Conservation (phyloP, 1,284 basidiomycete genomes). For the Salmacisia buchloeana region DNA sequence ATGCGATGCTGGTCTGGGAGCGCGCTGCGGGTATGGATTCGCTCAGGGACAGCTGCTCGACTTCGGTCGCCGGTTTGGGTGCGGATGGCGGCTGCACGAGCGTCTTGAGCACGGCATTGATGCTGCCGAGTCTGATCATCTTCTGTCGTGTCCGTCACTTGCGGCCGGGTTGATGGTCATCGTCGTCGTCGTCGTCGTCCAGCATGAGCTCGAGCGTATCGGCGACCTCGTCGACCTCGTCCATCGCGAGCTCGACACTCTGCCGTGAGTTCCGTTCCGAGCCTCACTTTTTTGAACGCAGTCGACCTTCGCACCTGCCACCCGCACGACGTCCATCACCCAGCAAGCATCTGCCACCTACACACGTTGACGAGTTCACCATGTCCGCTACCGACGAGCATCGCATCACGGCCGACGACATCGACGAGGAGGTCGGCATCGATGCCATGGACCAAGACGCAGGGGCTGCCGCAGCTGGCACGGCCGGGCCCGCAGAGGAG, state of each 20-base stretch:
- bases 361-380: neutral
- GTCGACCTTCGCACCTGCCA: too few species aligned
- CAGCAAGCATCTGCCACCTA: neutral
- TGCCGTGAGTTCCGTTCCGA: too few species aligned
- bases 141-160: neutral
- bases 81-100: too few species aligned
- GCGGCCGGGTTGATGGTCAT: neutral
- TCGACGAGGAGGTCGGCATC: constrained; percentile 5
- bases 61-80: too few species aligned
- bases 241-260: too few species aligned
- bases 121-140: constrained; percentile 1
- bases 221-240: neutral
- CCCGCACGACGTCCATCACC: neutral
- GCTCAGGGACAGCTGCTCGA: too few species aligned
- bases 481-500: too few species aligned
- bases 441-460: neutral
- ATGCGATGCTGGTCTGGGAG: too few species aligned
- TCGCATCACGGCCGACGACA: constrained; percentile 2
- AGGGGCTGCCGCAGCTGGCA: too few species aligned
- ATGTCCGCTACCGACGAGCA: neutral
- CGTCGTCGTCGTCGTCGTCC: neutral
- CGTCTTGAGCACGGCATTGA: neutral
- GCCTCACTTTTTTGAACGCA: too few species aligned
- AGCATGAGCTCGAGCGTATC: neutral
- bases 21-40: too few species aligned